Evolutionary conservation across 352 stramenopile species (phyloP), one percentile per base, ranked within the genome.

Genomic region (Pythium rishiriense): DNA sequence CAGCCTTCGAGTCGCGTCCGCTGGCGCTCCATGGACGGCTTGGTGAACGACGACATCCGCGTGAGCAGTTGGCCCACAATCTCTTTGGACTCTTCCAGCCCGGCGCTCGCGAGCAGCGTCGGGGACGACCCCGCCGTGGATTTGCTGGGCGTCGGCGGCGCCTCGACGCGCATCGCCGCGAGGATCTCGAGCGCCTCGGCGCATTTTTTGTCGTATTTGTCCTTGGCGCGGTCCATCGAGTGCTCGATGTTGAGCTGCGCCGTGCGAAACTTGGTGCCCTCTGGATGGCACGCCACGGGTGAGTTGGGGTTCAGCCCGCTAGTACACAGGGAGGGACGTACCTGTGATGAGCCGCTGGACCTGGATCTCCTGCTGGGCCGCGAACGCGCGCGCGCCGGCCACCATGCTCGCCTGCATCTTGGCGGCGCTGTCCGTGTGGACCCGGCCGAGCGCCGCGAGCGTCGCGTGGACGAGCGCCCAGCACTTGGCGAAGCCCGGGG

Each of bases 191-290:
- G 72, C 0, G 85, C 83, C 53, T 93, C 85, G 11, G 77, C 64
- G 59, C 83, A 93, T 22, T 85, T 85, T 19, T 75, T 76, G 41
- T 93, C 80, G 72, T 94, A 94, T 50, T 89, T 89, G 33, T 91
- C 83, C 66, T 84, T 87, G 22, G 82, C 79, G 51, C 87, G 90
- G 2, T 88, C 73, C 71, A 88, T 69, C 12, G 80, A 76, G n/a
- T 72, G 59, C 17, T 64, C 49, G 69, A 87, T 87, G 50, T 91
- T 83, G 25, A 87, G 66, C 47, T 90, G 75, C 1, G 79, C 80
- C 26, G 66, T 82, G 12, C 82, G 80, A 53, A 91, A 72, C 50
- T 92, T 92, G 0, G 72, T 86, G 4, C 85, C 85, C 76, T 94
- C 85, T 91, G 24, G n/a, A n/a, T n/a, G n/a, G n/a, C 33, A 39